Evolutionary conservation across 2,329 filamentous ascomycete species (phyloP).

Genomic region (Aspergillus unguis): DNA sequence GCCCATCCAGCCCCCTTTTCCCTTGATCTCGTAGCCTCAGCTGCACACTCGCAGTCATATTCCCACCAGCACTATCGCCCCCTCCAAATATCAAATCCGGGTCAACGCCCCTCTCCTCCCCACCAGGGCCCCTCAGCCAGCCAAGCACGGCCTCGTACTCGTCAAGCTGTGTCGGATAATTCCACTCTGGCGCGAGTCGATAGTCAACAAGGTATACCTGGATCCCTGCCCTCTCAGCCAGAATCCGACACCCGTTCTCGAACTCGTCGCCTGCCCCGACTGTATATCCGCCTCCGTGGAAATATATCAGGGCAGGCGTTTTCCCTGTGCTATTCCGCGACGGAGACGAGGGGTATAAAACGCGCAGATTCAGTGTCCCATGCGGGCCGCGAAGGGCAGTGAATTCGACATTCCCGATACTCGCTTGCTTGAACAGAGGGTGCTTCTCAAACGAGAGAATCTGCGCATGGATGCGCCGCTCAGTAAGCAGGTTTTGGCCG

Average conservation of each 20-base stretch:
- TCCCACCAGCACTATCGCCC: slow-evolving; percentile 36
- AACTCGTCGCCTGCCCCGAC: slow-evolving; percentile 40
- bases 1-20: slow-evolving; percentile 24
- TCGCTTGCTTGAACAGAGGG: slow-evolving; percentile 8
- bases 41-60: slow-evolving; percentile 34
- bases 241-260: slow-evolving; percentile 34
- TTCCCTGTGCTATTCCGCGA: not conserved
- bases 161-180: slow-evolving; percentile 33
- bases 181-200: slow-evolving; percentile 32
- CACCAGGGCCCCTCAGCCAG: slow-evolving; percentile 20
- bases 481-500: not conserved
- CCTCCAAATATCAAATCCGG: slow-evolving; percentile 28
- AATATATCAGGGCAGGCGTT: slow-evolving; percentile 33
- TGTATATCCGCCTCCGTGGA: slow-evolving; percentile 40
- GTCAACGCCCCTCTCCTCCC: slow-evolving; percentile 26
- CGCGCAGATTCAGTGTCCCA: slow-evolving; percentile 33
- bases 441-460: not conserved
- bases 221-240: slow-evolving; percentile 27
- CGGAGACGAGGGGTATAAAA: slow-evolving; percentile 28
- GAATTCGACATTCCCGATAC: slow-evolving; percentile 32
- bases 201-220: slow-evolving; percentile 36
- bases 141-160: slow-evolving; percentile 31
- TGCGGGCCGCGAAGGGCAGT: slow-evolving; percentile 32
- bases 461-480: slow-evolving; percentile 3
- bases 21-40: slow-evolving; percentile 24